Conservation (phyloP, 306 rosid genomes). For the Senna tora region DNA sequence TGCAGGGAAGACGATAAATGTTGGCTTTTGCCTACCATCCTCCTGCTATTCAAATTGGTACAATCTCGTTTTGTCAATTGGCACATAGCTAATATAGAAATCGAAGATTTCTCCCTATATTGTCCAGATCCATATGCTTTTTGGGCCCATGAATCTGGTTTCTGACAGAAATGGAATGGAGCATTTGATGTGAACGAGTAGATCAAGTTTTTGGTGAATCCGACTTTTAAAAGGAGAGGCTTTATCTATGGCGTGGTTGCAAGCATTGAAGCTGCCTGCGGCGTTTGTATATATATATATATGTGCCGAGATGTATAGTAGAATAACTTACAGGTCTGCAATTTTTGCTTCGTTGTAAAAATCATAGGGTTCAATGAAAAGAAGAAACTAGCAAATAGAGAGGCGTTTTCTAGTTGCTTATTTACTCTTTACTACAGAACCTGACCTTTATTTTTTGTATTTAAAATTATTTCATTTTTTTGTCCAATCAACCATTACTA, state of each 20-base stretch:
- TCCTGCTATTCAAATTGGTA: constrained; percentile 69
- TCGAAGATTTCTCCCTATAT: constrained; percentile 78
- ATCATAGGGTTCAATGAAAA: constrained; percentile 19
- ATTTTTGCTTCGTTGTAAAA: constrained; percentile 47
- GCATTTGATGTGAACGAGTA: constrained; percentile 33
- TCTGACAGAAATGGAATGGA: constrained; percentile 35
- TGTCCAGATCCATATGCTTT: constrained; percentile 90
- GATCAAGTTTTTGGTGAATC: constrained; percentile 28
- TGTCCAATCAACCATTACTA: neutral
- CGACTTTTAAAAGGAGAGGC: constrained; percentile 33
- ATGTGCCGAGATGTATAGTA: constrained; percentile 54
- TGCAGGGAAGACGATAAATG: constrained; percentile 89
- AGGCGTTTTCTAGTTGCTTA: neutral
- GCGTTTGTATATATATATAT: constrained; percentile 64
- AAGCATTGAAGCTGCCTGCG: constrained; percentile 38
- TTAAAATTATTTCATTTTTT: neutral
- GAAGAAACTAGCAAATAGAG: constrained; percentile 12
- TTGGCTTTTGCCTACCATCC: constrained; percentile 91
- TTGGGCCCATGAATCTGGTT: constrained; percentile 90
- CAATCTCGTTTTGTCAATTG: constrained; percentile 88
- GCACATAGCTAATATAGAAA: constrained; percentile 93
- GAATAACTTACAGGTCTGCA: constrained; percentile 50
- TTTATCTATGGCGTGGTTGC: constrained; percentile 32
- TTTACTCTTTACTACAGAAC: neutral
- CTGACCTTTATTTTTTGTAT: constrained; percentile 6